Evolutionary conservation across 148 eudicot species (phyloP).

Genomic region (Persicaria maculosa): DNA sequence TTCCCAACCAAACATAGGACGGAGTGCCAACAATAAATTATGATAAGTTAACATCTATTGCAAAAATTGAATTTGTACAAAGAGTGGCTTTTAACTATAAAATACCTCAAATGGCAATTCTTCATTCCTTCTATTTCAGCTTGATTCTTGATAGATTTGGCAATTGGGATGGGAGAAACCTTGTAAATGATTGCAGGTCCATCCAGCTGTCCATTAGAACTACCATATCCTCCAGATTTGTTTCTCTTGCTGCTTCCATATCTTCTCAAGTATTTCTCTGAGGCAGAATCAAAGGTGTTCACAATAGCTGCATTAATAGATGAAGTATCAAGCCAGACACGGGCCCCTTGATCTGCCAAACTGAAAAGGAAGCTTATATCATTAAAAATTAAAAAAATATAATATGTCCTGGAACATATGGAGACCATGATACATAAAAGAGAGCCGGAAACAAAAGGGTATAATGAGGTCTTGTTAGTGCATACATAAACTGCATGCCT

Average conservation of each 20-base stretch:
- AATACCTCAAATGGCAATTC: constrained; percentile 76
- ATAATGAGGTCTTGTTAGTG: not conserved
- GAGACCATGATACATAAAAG: not conserved
- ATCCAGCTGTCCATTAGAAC: constrained; percentile 32
- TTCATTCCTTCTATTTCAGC: constrained; percentile 92
- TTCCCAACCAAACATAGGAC: not conserved
- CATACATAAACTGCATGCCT: not conserved
- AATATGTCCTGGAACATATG: not conserved
- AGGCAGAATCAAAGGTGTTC: constrained; percentile 48
- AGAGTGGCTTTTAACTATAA: not conserved
- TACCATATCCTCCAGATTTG: constrained; percentile 19
- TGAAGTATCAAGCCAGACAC: constrained; percentile 74
- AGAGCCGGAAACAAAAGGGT: not conserved
- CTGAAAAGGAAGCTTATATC: constrained; percentile 31
- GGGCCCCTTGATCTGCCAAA: constrained; percentile 61
- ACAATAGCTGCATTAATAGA: constrained; percentile 86
- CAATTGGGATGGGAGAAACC: constrained; percentile 67
- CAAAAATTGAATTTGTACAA: not conserved
- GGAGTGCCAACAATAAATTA: not conserved
- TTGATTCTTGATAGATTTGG: constrained; percentile 81
- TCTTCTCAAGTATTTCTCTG: constrained; percentile 29
- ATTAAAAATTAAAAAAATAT: not conserved
- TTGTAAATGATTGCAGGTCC: constrained; percentile 50
- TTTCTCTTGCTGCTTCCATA: constrained; percentile 28
- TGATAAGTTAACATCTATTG: not conserved